Conservation (phyloP, 495 filamentous ascomycete genomes). For the Aspergillus leporis region DNA sequence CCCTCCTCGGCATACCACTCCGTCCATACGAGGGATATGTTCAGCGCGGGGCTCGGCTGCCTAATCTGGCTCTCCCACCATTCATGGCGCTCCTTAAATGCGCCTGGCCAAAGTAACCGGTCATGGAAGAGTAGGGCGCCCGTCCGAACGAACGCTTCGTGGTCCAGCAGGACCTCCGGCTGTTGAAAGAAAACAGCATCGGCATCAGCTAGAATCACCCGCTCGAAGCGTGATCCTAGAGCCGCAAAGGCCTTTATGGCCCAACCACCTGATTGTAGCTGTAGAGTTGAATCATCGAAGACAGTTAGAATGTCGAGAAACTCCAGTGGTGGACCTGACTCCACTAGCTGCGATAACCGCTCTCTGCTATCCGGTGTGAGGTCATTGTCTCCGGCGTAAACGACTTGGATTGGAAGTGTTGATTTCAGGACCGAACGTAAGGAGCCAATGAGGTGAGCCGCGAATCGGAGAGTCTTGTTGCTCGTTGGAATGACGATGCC, state of each 20-base stretch:
- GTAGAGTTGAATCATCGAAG: constrained; percentile 9
- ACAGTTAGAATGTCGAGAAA: constrained; percentile 13
- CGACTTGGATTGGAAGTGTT: constrained; percentile 12
- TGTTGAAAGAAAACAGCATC: constrained; percentile 15
- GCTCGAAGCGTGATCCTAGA: constrained; percentile 10
- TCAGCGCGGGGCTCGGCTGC: constrained; percentile 5
- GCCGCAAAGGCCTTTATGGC: constrained; percentile 14
- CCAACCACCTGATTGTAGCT: constrained; percentile 10
- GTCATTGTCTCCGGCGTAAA: constrained; percentile 12
- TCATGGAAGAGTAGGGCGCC: constrained; percentile 15
- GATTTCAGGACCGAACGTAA: constrained; percentile 9
- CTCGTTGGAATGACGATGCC: constrained; percentile 14
- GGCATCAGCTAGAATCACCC: constrained; percentile 10
- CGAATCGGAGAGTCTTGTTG: constrained; percentile 12
- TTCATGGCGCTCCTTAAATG: neutral
- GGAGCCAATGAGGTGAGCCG: constrained; percentile 7
- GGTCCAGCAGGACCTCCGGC: constrained; percentile 11
- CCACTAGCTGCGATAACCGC: neutral
- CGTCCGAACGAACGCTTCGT: constrained; percentile 2
- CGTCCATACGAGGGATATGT: constrained; percentile 9
- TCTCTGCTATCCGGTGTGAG: neutral
- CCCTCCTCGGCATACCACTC: constrained; percentile 13
- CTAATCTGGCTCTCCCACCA: constrained; percentile 8
- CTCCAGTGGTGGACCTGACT: neutral
- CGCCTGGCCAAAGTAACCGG: constrained; percentile 9